Conservation (phyloP, 352 stramenopile genomes). For the Phytopythium oedochilum region DNA sequence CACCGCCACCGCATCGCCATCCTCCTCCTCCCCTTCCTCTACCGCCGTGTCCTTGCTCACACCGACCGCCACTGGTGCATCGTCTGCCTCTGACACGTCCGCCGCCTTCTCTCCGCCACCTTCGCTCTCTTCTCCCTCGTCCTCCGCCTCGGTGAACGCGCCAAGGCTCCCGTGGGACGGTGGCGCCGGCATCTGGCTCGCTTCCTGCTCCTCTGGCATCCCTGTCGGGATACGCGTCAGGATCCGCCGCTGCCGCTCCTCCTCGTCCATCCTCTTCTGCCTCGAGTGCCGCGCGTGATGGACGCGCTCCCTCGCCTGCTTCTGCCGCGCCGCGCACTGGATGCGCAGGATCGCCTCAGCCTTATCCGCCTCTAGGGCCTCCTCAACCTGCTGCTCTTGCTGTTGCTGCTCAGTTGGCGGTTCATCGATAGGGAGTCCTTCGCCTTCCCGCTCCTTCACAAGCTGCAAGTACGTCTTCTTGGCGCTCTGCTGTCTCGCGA, state of each 20-base stretch:
- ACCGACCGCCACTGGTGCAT: not conserved
- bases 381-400: not conserved
- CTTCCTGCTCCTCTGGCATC: slow-evolving; percentile 10
- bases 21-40: not conserved
- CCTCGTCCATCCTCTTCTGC: slow-evolving; percentile 5
- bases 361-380: slow-evolving; percentile 5
- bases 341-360: slow-evolving; percentile 35
- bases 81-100: not conserved
- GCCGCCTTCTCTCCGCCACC: slow-evolving; percentile 1
- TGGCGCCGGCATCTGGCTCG: not conserved
- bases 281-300: slow-evolving; percentile 18
- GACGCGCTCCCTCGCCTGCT: slow-evolving; percentile 35
- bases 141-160: slow-evolving; percentile 2
- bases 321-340: slow-evolving; percentile 51
- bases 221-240: slow-evolving; percentile 19
- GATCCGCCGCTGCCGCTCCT: slow-evolving; percentile 5
- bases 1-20: not conserved
- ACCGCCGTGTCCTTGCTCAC: slow-evolving; percentile 1
- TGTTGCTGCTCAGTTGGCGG: not conserved
- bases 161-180: not conserved
- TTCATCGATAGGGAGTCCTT: no score
- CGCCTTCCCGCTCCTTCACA: slow-evolving; percentile 4
- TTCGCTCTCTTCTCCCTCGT: not conserved
- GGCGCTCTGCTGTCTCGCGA: slow-evolving; percentile 26
- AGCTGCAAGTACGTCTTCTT: slow-evolving; percentile 9